These are phyloP conservation scores for Gossypium herbaceum DNA, from an alignment of 345 rosid species.

Conservation along the genomic window DNA sequence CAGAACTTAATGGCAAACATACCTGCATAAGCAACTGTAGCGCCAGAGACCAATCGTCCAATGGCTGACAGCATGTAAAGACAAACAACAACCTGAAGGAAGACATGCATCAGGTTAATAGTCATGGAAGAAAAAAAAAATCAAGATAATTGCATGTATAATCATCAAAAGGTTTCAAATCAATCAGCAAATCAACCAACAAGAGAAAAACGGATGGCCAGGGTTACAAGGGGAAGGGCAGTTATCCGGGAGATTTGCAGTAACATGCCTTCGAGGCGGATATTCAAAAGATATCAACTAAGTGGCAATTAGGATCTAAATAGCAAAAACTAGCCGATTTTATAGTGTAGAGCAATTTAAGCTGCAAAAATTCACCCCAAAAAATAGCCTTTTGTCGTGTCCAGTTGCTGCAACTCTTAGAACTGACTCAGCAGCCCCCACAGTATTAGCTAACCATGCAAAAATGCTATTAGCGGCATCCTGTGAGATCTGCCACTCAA, in stretches of 20 bases:
- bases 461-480: constrained; percentile 74
- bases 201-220: neutral
- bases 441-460: constrained; percentile 83
- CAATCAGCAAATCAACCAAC: neutral
- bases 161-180: neutral
- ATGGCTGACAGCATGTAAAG: constrained; percentile 70
- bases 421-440: constrained; percentile 93
- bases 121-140: neutral
- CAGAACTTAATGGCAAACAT: constrained; percentile 22
- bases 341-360: neutral
- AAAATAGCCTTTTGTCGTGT: constrained; percentile 82
- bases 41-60: constrained; percentile 81
- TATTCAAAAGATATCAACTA: neutral
- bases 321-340: neutral
- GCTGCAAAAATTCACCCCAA: constrained; percentile 45
- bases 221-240: neutral
- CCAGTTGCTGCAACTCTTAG: constrained; percentile 97
- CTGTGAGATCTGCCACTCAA: constrained; percentile 97
- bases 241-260: neutral
- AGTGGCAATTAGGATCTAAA: neutral
- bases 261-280: neutral
- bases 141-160: neutral
- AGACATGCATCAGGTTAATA: neutral
- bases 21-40: constrained; percentile 93
- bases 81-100: constrained; percentile 65